A percentile compares a stretch with the other conserved stretches of the same genome.
Conservation (phyloP, 257 asterid species). For the Nicotiana paniculata region DNA sequence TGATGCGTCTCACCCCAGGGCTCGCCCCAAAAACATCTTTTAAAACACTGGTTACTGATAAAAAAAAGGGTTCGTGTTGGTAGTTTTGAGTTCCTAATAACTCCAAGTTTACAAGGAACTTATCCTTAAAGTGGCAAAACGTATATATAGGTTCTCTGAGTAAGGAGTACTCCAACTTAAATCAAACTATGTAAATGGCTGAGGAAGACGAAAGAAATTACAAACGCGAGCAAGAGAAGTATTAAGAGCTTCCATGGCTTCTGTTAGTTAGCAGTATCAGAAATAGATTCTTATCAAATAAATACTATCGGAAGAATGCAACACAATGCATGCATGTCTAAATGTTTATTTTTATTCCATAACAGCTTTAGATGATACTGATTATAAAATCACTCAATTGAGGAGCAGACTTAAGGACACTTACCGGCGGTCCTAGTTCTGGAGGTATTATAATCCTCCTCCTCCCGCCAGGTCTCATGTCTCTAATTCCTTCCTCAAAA, state of each 20-base stretch:
- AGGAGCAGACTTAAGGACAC: conserved; percentile 13
- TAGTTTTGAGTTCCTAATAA: background rate
- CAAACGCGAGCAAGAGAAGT: background rate
- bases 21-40: too few species aligned
- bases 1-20: too few species aligned
- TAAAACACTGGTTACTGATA: too few species aligned
- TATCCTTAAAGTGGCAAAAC: background rate
- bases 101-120: background rate
- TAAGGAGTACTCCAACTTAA: background rate
- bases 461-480: conserved; percentile 95
- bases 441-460: conserved; percentile 92
- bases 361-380: background rate
- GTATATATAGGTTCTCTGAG: background rate
- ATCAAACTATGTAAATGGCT: background rate
- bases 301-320: background rate
- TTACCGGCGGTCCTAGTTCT: conserved; percentile 96
- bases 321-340: background rate
- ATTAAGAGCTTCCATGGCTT: background rate
- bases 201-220: background rate
- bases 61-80: background rate
- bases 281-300: background rate
- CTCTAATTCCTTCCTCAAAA: conserved; percentile 91
- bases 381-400: background rate
- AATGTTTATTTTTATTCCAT: background rate
- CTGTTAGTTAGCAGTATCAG: background rate